These are phyloP conservation scores for Epithemia pelagica DNA, from an alignment of 108 stramenopile genomes.

Conservation along the genomic window DNA sequence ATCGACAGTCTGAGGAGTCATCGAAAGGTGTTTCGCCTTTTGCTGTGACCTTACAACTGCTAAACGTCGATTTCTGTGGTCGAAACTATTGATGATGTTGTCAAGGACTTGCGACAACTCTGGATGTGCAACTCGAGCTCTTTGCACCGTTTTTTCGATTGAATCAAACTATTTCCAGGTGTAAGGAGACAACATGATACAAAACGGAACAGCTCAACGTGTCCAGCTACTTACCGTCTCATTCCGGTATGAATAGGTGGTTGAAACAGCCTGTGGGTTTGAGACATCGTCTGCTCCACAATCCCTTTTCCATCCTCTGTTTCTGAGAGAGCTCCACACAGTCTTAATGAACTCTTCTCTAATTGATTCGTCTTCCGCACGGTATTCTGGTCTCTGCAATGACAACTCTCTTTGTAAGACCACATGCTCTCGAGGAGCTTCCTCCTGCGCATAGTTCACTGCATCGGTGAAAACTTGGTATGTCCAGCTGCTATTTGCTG, in stretches of 20 bases:
- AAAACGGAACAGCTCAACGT: background rate
- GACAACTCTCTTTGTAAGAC: background rate
- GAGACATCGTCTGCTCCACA: conserved; percentile 17
- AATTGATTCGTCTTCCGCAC: background rate
- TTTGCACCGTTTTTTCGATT: conserved; percentile 47
- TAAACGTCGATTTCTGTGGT: conserved; percentile 6
- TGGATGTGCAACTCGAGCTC: conserved; percentile 47
- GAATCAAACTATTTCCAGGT: conserved; percentile 23
- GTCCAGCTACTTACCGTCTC: conserved; percentile 14
- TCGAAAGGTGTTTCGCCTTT: conserved; percentile 16
- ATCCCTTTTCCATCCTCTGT: conserved; percentile 62
- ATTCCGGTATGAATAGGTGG: conserved; percentile 13
- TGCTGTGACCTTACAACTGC: conserved; percentile 9
- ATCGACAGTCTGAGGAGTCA: conserved; percentile 19
- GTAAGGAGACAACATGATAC: background rate
- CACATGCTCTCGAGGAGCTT: conserved; percentile 25
- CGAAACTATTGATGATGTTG: conserved; percentile 33
- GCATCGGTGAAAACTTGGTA: conserved; percentile 38
- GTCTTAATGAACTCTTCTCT: conserved; percentile 21
- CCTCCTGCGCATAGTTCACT: conserved; percentile 27
- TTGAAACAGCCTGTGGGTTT: conserved; percentile 10
- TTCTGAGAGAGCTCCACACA: conserved; percentile 61
- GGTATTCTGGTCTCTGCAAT: background rate
- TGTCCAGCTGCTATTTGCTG: conserved; percentile 32
- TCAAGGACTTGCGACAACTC: conserved; percentile 51